Base-by-base conservation (phyloP, 2,329 filamentous ascomycete genomes). In the Grosmannia penicillata region DNA sequence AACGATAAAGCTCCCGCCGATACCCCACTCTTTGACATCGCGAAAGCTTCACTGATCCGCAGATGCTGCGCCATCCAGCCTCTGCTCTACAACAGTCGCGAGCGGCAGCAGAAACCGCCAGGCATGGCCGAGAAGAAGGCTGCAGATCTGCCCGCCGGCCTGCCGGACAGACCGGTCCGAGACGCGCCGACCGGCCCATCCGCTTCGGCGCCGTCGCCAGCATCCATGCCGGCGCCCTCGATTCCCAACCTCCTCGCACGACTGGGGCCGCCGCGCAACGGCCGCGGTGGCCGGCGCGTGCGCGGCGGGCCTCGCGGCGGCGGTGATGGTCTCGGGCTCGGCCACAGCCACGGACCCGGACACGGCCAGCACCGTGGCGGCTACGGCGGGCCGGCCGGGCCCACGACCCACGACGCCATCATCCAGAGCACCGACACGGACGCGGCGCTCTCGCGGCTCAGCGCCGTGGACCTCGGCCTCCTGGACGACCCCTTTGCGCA, bases 371-470 rank as follows among this genome's bases (percentile, higher is more conserved):
- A n/a, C n/a, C n/a, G n/a, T n/a, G n/a, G n/a, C n/a, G n/a, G n/a
- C n/a, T n/a, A n/a, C n/a, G 63, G 61, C 33, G 57, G 54, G 44
- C 56, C 51, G 38, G 49, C 55, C 11, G 50, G 52, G n/a, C 43
- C 49, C 46, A 48, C 45, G 37, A 59, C 60, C 33, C 76, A 78
- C 48, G 87, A 96, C 58, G 65, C 69, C 42, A 72, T 80, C 29
- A 78, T 98, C 41, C 89, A 93, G 57, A 76, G 78, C 45, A 98
- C 91, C 4, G 91, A 98, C 58, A 78, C 78, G 43, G 91, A 98
- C 62, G 91, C 91, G 21, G 84, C 84, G 42, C 75, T 85, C 30
- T 94, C 86, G 23, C 75, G 91, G 26, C 63, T 93, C 57, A 96
- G 87, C 55, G 89, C 89, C 11, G 85, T 96, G 14, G 72, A 81